Evolutionary conservation across 1,139 yeast species (phyloP), one percentile per base, ranked within the genome.

Genomic region (Lodderomyces elongisporus): DNA sequence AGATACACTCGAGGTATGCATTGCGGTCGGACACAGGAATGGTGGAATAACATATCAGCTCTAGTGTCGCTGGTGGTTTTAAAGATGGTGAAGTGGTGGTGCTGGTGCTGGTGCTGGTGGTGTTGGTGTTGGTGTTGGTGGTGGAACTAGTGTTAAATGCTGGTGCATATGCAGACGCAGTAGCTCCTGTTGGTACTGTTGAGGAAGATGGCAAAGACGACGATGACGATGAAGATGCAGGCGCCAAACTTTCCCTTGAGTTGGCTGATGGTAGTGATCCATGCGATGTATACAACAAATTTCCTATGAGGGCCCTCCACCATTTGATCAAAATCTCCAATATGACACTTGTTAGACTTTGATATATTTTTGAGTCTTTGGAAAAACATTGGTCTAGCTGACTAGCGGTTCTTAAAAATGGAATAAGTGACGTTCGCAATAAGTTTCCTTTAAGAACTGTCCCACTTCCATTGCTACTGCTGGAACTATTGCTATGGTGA

Each of bases 1-100:
- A 79, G 3, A 85, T 62, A 33, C 85, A 79, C 51, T 85, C 95
- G 37, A 81, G 60, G 50, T 79, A 83, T 9, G 87, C 88, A 32
- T 79, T 72, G 37, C 81, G 61, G 53, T 85, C 94, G 2, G 62
- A 51, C 4, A 42, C 37, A 4, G 45, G 45, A 4, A 39, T 37
- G 25, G 28, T 31, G 3, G 44, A 36, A 29, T 29, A 42, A 31
- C 32, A 30, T n/a, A 40, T 30, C 5, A 34, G 37, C 14, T 36
- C 41, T 9, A 21, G 16, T 7, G 32, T 12, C 6, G 27, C 17
- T 12, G 20, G 20, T 10, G 22, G 10, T 18, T 18, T 10, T 10
- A n/a, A n/a, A n/a, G n/a, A n/a, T n/a, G n/a, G n/a, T n/a, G n/a
- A 6, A 24, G 26, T n/a, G 14, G 26, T n/a, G 10, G 26, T 7